Conservation (phyloP, 495 filamentous ascomycete genomes). For the Extremus antarcticus region DNA sequence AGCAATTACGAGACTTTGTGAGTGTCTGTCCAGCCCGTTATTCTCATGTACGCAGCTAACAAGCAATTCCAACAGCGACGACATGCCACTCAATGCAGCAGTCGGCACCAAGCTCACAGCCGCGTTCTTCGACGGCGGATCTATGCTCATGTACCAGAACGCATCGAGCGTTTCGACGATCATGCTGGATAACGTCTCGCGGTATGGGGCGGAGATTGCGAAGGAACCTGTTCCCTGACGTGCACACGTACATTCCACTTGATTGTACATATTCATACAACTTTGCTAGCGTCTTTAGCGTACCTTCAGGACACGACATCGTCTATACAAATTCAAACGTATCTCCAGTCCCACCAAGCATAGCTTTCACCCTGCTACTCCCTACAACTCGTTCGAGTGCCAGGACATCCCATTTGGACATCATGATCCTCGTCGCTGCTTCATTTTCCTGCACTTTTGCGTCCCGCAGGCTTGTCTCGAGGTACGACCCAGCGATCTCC, state of each 20-base stretch:
- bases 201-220: not conserved
- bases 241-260: too few species aligned
- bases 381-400: slow-evolving; percentile 86
- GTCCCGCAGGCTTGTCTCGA: slow-evolving; percentile 46
- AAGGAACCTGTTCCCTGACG: not conserved
- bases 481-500: slow-evolving; percentile 69
- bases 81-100: not conserved
- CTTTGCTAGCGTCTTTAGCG: too few species aligned
- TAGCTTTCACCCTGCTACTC: slow-evolving; percentile 52
- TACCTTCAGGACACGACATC: too few species aligned
- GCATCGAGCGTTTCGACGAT: not conserved
- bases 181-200: not conserved
- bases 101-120: slow-evolving; percentile 2
- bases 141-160: slow-evolving; percentile 7
- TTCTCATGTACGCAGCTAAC: not conserved
- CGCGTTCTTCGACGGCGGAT: slow-evolving; percentile 3
- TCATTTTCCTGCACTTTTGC: slow-evolving; percentile 28
- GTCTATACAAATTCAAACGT: slow-evolving; percentile 68
- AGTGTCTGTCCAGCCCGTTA: not conserved
- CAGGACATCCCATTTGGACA: slow-evolving; percentile 79
- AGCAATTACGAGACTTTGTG: not conserved
- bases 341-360: slow-evolving; percentile 70
- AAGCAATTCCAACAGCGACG: not conserved
- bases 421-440: slow-evolving; percentile 54
- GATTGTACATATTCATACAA: too few species aligned